A percentile compares a stretch with the other conserved stretches of the same genome.
phyloP scores from a whole-genome alignment of 345 rosid species.

The Rhizophora apiculata region DNA sequence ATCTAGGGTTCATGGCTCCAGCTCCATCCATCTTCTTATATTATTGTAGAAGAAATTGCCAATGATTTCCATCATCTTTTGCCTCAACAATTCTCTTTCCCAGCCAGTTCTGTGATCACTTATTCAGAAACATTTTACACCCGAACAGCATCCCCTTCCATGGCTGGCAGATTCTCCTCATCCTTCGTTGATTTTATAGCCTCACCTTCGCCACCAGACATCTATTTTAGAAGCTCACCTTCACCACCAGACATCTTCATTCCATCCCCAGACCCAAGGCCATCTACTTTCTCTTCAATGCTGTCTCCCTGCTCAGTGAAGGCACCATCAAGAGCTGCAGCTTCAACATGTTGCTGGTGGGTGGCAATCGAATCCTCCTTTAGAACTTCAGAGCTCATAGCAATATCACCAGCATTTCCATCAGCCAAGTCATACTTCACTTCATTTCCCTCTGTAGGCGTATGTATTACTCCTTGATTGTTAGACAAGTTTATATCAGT shows the following conservation, averaged over 20 bases:
- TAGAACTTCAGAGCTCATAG: constrained; percentile 5
- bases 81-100: background rate
- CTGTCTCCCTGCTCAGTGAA: constrained; percentile 21
- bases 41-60: background rate
- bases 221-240: background rate
- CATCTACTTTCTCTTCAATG: constrained; percentile 19
- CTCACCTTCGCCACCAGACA: no score
- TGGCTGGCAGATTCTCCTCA: constrained; percentile 5
- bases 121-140: constrained; percentile 7
- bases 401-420: constrained; percentile 21
- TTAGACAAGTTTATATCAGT: constrained; percentile 17
- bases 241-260: constrained; percentile 21
- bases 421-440: constrained; percentile 21
- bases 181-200: background rate
- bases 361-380: constrained; percentile 1
- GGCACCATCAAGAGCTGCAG: constrained; percentile 10
- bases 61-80: background rate
- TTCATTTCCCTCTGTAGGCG: constrained; percentile 1
- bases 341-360: constrained; percentile 12
- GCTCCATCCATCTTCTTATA: background rate
- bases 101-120: background rate
- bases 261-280: constrained; percentile 15
- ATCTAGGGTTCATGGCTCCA: background rate
- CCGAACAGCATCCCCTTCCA: background rate
- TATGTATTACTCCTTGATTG: no score